Evolutionary conservation across 805 yeast species (phyloP).

Genomic region (Kodamaea fukazawae): DNA sequence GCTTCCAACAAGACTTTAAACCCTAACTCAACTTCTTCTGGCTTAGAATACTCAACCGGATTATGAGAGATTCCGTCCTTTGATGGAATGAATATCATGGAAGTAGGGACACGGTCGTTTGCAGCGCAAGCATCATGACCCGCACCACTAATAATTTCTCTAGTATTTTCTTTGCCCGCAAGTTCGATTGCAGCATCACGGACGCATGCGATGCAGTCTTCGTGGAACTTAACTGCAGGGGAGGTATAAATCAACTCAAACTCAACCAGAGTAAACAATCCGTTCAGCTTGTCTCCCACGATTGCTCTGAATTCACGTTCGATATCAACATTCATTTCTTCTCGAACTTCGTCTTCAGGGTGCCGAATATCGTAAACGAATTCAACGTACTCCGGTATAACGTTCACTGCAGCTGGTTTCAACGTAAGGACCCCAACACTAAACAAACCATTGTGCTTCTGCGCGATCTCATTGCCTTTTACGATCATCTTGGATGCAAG

Average conservation of each 20-base stretch:
- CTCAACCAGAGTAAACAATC: conserved; percentile 34
- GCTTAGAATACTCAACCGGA: conserved; percentile 62
- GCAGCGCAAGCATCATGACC: conserved; percentile 73
- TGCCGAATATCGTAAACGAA: conserved; percentile 65
- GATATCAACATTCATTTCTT: conserved; percentile 35
- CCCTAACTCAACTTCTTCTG: conserved; percentile 63
- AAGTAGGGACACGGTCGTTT: conserved; percentile 56
- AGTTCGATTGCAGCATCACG: conserved; percentile 49
- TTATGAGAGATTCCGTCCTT: conserved; percentile 66
- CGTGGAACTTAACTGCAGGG: conserved; percentile 56
- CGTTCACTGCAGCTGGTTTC: conserved; percentile 63
- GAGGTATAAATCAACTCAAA: conserved; percentile 48
- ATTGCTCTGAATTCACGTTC: conserved; percentile 36
- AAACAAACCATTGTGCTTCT: conserved; percentile 49
- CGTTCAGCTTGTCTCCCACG: conserved; percentile 23
- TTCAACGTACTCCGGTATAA: conserved; percentile 59
- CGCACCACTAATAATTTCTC: conserved; percentile 62
- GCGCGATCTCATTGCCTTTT: conserved; percentile 55
- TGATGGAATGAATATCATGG: conserved; percentile 73
- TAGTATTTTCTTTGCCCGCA: conserved; percentile 41
- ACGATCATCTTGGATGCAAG: conserved; percentile 58
- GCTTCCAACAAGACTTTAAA: conserved; percentile 52
- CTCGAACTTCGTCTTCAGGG: conserved; percentile 42
- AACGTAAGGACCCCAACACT: conserved; percentile 58
- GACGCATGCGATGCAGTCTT: conserved; percentile 51